Conservation (phyloP, 495 filamentous ascomycete species). For the Amniculicola lignicola region DNA sequence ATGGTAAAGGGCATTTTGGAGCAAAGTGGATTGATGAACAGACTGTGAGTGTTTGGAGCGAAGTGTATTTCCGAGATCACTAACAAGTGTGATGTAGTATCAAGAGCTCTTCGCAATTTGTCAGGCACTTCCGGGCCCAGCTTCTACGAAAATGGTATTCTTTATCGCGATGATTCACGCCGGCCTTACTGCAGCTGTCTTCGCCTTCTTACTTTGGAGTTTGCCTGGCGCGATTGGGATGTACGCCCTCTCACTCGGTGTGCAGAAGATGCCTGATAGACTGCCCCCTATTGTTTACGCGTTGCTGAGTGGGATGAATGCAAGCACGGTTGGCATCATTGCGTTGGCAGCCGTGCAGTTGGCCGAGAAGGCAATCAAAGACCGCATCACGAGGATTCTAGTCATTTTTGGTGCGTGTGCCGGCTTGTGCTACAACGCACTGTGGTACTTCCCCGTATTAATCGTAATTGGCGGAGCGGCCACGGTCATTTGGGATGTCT, state of each 20-base stretch:
- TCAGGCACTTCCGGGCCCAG: constrained; percentile 73
- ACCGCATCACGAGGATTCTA: constrained; percentile 63
- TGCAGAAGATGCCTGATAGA: constrained; percentile 57
- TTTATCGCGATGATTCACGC: constrained; percentile 66
- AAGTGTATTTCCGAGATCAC: not conserved
- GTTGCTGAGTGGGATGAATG: constrained; percentile 73
- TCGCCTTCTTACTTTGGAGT: constrained; percentile 70
- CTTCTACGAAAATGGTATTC: constrained; percentile 78
- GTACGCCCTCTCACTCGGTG: constrained; percentile 67
- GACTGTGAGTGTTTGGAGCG: constrained; percentile 49
- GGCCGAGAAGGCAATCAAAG: constrained; percentile 70
- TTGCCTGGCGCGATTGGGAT: constrained; percentile 75
- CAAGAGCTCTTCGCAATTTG: constrained; percentile 82
- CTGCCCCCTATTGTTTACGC: constrained; percentile 70
- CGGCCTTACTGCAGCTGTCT: constrained; percentile 59
- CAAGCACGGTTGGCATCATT: constrained; percentile 75
- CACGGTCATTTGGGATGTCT: constrained; percentile 60
- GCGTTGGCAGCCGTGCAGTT: constrained; percentile 74
- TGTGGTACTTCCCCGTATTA: constrained; percentile 81
- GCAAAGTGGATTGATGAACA: constrained; percentile 73
- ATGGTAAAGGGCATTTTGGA: constrained; percentile 45
- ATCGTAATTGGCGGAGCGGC: constrained; percentile 58
- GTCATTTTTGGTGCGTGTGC: constrained; percentile 67
- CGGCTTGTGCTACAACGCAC: constrained; percentile 69
- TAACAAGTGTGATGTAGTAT: constrained; percentile 51